Base-by-base conservation (phyloP, 805 yeast species). In the Candida vartiovaarae region DNA sequence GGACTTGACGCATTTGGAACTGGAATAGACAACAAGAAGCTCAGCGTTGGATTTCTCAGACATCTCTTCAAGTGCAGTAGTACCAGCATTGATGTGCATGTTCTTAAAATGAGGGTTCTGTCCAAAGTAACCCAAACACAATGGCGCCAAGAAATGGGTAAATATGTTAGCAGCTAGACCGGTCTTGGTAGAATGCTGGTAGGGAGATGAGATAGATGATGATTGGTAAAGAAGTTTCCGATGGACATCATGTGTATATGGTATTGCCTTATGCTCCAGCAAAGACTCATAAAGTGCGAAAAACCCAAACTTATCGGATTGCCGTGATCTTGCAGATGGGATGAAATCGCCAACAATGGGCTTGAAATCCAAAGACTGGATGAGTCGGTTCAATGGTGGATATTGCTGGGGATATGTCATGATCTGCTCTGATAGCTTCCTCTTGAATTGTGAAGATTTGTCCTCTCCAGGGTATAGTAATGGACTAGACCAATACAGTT, bases 401-500 rank as follows among this genome's bases (percentile, higher is more conserved):
- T 47, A 26, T 31, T 33, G 15, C 30, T 42, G 36, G 7, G 60
- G 51, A 54, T 82, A 82, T 10, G 62, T 66, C 0, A 51, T 26
- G 25, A 83, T 54, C 55, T 79, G 82, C 0, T 55, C 49, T 1
- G 64, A 26, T 5, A 82, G 57, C 48, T 73, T 75, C 4, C 40
- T 52, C 47, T 75, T 67, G 57, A 82, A 82, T 49, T n/a, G 59
- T 34, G 32, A 11, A 8, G 9, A 42, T 9, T 34, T 9, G n/a
- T 20, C 20, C 6, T 36, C 33, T 6, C 25, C 27, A 1, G 5
- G 39, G 5, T 50, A 35, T 3, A 44, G 48, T 10, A 71, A 46
- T 25, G 84, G 86, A 6, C 84, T 74, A 31, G 70, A 60, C 89
- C 89, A 82, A 30, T 74, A 63, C 69, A 80, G 78, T 54, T 82